Base-by-base conservation (phyloP, 78 protist genomes). In the Isochrysis galbana region DNA sequence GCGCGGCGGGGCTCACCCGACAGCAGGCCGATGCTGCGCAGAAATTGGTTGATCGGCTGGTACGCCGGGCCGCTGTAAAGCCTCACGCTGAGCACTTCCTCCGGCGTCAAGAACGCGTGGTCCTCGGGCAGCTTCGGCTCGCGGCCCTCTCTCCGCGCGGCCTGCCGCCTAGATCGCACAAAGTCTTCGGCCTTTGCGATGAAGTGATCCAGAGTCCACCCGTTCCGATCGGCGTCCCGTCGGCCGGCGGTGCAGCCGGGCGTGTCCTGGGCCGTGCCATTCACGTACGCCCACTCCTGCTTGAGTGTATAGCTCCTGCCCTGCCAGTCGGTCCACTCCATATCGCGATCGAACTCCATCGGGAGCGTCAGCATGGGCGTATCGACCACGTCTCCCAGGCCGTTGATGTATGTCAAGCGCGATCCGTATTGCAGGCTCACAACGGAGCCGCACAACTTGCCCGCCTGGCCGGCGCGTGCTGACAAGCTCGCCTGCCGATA, bases 11-110 rank as follows among this genome's bases (percentile, higher is more conserved):
- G 39, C 38, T 1, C 29, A 22, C 70, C 90, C 19, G 14, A 3
- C 70, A 84, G 70, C 39, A 0, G 0, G 21, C 32, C 90, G 5
- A 84, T 10, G 45, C 32, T 36, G n/a, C 90, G 61, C 67, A 84
- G 90, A 22, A 47, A 84, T 39, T 1, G 7, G 70, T 84, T 84
- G 90, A 84, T 21, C 19, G 90, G 90, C 90, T 84, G 46, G 70
- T 84, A 84, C 5, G 67, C 90, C 25, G 90, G 90, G 34, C 90
- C 90, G 17, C 47, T 21, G 70, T 84, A 84, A 42, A 84, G 70
- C 36, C 90, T 34, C 72, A 84, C 90, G 7, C 72, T 70, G 25
- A 84, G 48, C 14, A 80, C 55, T 22, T 80, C 87, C 61, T 80
- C 87, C 39, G 23, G 48, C 41, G 87, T 44, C 61, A 80, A 54